Evolutionary conservation across 208 protist species (phyloP).

Genomic region (Acanthamoeba castellanii): DNA sequence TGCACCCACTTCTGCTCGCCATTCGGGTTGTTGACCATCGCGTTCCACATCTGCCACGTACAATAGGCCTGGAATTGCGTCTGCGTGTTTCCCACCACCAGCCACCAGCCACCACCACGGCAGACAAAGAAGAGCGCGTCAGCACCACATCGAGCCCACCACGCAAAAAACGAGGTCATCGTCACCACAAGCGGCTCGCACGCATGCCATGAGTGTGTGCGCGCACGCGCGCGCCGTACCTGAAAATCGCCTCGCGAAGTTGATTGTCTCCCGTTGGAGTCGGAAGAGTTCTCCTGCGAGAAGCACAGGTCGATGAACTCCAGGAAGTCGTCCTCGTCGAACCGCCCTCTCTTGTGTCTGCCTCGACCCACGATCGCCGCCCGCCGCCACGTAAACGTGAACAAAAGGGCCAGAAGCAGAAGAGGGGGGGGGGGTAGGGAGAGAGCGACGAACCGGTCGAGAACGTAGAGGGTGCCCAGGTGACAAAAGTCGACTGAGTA

Average conservation of each 20-base stretch:
- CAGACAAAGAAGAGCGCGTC: no score
- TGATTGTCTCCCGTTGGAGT: not conserved
- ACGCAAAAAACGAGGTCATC: no score
- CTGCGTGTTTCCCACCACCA: not conserved
- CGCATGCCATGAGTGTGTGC: not conserved
- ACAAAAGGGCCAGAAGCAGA: no score
- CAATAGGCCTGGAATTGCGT: constrained; percentile 44
- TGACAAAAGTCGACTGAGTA: constrained; percentile 47
- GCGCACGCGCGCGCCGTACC: not conserved
- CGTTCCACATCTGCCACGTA: constrained; percentile 59
- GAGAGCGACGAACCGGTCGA: not conserved
- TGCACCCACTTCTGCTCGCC: constrained; percentile 57
- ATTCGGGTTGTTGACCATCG: not conserved
- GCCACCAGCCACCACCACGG: no score
- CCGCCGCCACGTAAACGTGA: no score
- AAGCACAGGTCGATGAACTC: constrained; percentile 66
- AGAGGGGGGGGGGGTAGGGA: not conserved
- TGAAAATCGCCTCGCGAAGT: constrained; percentile 41
- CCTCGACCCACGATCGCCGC: not conserved
- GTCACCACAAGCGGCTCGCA: no score
- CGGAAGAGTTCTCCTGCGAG: constrained; percentile 23
- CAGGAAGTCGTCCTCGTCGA: constrained; percentile 41
- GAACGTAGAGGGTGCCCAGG: constrained; percentile 59
- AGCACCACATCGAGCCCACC: no score
- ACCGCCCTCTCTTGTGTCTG: constrained; percentile 14